A percentile compares a stretch with the other conserved stretches of the same genome.
phyloP scores from a whole-genome alignment of 345 rosid genomes.

The Alliaria petiolata region DNA sequence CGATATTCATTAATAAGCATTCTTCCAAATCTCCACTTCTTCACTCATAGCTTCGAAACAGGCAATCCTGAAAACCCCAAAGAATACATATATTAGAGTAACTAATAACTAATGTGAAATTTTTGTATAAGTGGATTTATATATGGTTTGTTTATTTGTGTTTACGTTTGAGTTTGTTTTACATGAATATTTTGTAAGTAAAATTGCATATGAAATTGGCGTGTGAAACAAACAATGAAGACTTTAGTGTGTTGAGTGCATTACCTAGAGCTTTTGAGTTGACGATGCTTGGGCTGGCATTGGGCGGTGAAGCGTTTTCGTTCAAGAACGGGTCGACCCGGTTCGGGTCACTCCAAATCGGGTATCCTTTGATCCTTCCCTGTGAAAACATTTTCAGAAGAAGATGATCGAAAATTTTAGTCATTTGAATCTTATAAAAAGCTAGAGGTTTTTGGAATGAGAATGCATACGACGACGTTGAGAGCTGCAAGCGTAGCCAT shows the following conservation, averaged over 20 bases:
- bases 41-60: conserved; percentile 66
- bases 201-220: no score
- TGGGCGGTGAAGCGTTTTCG: conserved; percentile 71
- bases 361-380: conserved; percentile 95
- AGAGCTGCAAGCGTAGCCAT: conserved; percentile 96
- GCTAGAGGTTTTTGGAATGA: neutral
- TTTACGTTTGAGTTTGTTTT: neutral
- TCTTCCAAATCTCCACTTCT: neutral
- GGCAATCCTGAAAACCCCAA: conserved; percentile 59
- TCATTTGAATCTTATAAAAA: neutral
- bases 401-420: neutral
- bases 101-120: neutral
- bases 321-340: conserved; percentile 75
- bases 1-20: neutral
- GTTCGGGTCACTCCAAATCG: conserved; percentile 77
- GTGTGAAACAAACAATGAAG: neutral
- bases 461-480: conserved; percentile 68
- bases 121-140: neutral
- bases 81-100: neutral
- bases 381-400: conserved; percentile 25
- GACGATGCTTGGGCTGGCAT: conserved; percentile 87
- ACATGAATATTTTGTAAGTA: neutral
- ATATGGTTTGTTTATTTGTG: neutral
- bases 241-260: neutral
- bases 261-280: conserved; percentile 78